Percentiles rank a stretch among this genome's conserved stretches.
Conservation (phyloP, 495 filamentous ascomycete species). For the Parachaetomium inaequale region DNA sequence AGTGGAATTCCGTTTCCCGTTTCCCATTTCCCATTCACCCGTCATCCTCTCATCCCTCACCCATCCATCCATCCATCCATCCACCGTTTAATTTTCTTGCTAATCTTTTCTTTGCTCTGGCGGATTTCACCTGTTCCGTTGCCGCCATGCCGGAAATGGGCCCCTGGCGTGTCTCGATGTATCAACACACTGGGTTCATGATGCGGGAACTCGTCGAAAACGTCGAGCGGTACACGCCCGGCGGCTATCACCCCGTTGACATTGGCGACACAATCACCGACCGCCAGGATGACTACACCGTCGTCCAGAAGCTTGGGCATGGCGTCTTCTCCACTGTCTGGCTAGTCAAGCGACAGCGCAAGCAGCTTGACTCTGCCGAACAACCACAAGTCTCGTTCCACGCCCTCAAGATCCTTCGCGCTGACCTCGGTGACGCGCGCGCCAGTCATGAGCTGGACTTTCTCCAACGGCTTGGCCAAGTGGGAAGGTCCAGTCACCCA, state of each 20-base stretch:
- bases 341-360: slow-evolving; percentile 7
- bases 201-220: not conserved
- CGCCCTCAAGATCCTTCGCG: slow-evolving; percentile 6
- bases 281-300: slow-evolving; percentile 1
- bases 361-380: not conserved
- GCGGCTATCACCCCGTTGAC: slow-evolving; percentile 9
- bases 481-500: slow-evolving; percentile 3
- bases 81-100: too few relatives aligned
- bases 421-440: not conserved
- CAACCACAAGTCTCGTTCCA: not conserved
- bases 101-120: too few relatives aligned
- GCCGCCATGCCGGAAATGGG: slow-evolving; percentile 3
- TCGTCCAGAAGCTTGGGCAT: slow-evolving; percentile 6
- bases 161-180: not conserved
- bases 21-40: too few relatives aligned
- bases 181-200: slow-evolving; percentile 7
- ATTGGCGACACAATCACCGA: slow-evolving; percentile 11
- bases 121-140: too few relatives aligned
- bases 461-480: slow-evolving; percentile 10
- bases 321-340: slow-evolving; percentile 4
- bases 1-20: too few relatives aligned
- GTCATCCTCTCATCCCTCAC: too few relatives aligned
- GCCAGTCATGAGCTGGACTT: not conserved
- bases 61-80: too few relatives aligned
- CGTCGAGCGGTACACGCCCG: slow-evolving; percentile 9